Percentiles rank a stretch among this genome's conserved stretches.
Conservation (phyloP, 2,329 filamentous ascomycete genomes). For the Periconia digitata region DNA sequence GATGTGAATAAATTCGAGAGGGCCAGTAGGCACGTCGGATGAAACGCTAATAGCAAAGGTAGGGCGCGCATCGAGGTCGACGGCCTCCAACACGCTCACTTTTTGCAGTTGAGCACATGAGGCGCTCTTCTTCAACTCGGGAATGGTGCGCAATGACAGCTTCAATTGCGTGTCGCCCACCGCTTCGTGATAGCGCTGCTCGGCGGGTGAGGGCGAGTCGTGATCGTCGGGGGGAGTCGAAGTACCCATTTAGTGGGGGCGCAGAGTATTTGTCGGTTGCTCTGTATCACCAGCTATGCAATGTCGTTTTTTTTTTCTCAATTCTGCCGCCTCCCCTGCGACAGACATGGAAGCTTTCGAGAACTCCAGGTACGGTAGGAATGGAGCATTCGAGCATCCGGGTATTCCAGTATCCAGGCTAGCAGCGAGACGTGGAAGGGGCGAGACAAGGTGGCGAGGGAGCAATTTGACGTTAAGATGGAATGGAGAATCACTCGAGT, state of each 20-base stretch:
- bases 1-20: conserved; percentile 24
- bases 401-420: not conserved
- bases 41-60: conserved; percentile 23
- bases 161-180: conserved; percentile 2
- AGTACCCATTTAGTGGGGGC: not conserved
- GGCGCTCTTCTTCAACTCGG: conserved; percentile 8
- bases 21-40: conserved; percentile 6
- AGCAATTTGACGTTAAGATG: not conserved
- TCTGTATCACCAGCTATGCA: not conserved
- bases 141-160: conserved; percentile 9
- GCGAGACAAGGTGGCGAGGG: not conserved
- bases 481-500: not conserved
- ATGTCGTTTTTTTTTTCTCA: too few relatives aligned
- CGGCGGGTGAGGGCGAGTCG: not conserved
- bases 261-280: not conserved
- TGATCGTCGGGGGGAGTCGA: not conserved
- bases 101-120: conserved; percentile 7
- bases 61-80: conserved; percentile 26
- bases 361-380: not conserved
- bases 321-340: not conserved
- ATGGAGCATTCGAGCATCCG: not conserved
- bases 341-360: not conserved
- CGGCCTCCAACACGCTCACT: conserved; percentile 21
- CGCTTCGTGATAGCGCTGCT: conserved; percentile 7
- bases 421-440: not conserved